Percentiles rank a stretch among this genome's conserved stretches.
Conservation (phyloP, 2,329 filamentous ascomycete species). For the Fusarium secorum region DNA sequence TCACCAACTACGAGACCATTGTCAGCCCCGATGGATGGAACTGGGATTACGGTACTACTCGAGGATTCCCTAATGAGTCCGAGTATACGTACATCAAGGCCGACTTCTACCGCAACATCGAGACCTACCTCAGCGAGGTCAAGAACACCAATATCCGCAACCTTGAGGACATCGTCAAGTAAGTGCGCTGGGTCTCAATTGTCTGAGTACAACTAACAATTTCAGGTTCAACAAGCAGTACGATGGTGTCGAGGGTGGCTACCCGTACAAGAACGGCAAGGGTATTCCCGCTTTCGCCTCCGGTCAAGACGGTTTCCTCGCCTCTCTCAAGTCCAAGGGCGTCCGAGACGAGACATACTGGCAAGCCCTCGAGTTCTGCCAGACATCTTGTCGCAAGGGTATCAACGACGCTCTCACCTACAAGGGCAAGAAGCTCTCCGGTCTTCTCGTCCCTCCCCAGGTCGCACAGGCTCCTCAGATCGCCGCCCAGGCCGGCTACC, state of each 20-base stretch:
- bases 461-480: conserved; percentile 74
- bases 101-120: conserved; percentile 71
- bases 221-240: conserved; percentile 70
- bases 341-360: conserved; percentile 70
- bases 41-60: conserved; percentile 71
- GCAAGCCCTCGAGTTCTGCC: conserved; percentile 70
- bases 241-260: conserved; percentile 71
- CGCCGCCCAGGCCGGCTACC: conserved; percentile 79
- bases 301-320: conserved; percentile 76
- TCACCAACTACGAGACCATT: conserved; percentile 68
- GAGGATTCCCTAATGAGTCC: conserved; percentile 73
- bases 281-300: conserved; percentile 68
- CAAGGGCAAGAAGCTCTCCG: conserved; percentile 60
- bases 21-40: conserved; percentile 74
- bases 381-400: conserved; percentile 67
- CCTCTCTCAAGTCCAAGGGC: conserved; percentile 67
- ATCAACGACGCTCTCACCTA: conserved; percentile 72
- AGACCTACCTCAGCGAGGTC: conserved; percentile 68
- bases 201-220: conserved; percentile 43
- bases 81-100: conserved; percentile 78
- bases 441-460: conserved; percentile 72
- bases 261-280: conserved; percentile 59
- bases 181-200: conserved; percentile 22
- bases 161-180: conserved; percentile 72
- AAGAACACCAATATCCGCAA: conserved; percentile 66